Percentiles rank a stretch among this genome's conserved stretches.
Conservation (phyloP, 1,284 basidiomycete species). For the Trichosporon sp. region DNA sequence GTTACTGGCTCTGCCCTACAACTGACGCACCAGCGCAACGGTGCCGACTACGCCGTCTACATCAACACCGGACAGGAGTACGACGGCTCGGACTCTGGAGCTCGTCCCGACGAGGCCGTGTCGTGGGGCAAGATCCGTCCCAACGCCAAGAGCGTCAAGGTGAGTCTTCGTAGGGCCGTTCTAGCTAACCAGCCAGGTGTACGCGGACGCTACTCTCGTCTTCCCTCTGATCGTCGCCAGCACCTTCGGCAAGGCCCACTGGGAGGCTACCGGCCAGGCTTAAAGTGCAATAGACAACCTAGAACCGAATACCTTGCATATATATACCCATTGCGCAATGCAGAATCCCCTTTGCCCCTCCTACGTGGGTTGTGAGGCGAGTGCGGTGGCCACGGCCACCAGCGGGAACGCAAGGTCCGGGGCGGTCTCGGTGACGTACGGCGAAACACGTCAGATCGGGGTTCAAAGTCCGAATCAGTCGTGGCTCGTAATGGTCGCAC, state of each 20-base stretch:
- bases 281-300: not conserved
- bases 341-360: not conserved
- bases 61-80: conserved; percentile 99
- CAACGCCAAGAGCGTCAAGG: conserved; percentile 87
- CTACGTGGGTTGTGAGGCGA: too few relatives aligned
- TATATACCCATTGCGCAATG: conserved; percentile 3
- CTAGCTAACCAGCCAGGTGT: conserved; percentile 44
- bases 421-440: not conserved
- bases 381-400: not conserved
- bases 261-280: conserved; percentile 29
- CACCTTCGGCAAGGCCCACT: conserved; percentile 66
- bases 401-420: not conserved
- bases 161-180: conserved; percentile 37
- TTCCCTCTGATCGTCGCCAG: conserved; percentile 84
- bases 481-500: not conserved
- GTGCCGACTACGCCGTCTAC: conserved; percentile 95
- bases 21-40: conserved; percentile 60
- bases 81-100: conserved; percentile 96
- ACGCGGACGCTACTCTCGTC: conserved; percentile 73
- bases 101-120: conserved; percentile 93
- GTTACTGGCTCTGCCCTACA: conserved; percentile 26
- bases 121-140: conserved; percentile 99
- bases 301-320: conserved; percentile 11
- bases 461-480: not conserved
- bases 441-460: not conserved